Evolutionary conservation across 805 yeast genomes (phyloP), one percentile per base, ranked within the genome.

Genomic region (Candida odintsovae): DNA sequence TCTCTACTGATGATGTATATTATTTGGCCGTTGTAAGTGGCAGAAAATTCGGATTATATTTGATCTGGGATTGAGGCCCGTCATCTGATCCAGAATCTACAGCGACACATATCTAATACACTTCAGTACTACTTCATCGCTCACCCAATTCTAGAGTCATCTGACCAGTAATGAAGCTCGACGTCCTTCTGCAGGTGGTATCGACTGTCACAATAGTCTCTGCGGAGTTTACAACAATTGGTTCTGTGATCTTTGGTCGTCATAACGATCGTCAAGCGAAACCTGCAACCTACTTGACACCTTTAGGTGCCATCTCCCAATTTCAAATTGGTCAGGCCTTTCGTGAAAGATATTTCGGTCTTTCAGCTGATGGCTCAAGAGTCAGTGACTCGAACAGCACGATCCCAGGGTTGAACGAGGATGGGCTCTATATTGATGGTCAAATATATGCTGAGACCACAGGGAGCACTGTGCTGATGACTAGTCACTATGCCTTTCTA

Each of bases 221-320:
- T 28, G 31, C 31, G 13, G 31, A 28, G n/a, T 28, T 13, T 11
- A 13, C 15, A 4, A 28, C 13, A 13, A 15, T 33, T n/a, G 20
- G 36, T 18, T 33, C 36, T 33, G 76, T 4, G 69, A 69, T 47
- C 69, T 74, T 52, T 72, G 74, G 73, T 35, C 66, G 79, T 51
- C 78, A 74, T 57, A 76, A 75, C 45, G 79, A 75, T 54, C 66
- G 79, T 51, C 65, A 71, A 41, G 62, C 70, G 31, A 74, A 75
- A 50, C 78, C 78, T 15, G 70, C 76, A 7, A 57, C 55, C 36
- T 58, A 65, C 42, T 58, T 74, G 43, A 70, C 77, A 23, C 71
- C 76, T n/a, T 46, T 64, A 16, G 79, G 79, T 48, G 71, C 73
- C 10, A 46, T 43, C 19, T 58, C 64, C 43, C 73, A 67, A 52